Evolutionary conservation across 306 rosid genomes (phyloP).

Genomic region (Herpetospermum pedunculosum): DNA sequence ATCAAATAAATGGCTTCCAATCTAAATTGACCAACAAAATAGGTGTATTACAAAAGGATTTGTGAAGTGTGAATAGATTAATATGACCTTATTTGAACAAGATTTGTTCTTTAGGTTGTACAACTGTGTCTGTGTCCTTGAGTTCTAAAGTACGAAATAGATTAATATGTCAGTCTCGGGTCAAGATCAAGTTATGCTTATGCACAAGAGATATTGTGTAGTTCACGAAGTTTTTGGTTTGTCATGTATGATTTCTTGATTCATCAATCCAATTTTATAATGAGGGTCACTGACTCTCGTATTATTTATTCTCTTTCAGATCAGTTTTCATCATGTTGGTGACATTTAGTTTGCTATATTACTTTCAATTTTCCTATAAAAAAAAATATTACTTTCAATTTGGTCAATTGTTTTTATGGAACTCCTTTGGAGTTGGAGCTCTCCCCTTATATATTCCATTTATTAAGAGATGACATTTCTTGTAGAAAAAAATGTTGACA

Average conservation of each 20-base stretch:
- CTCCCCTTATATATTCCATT: neutral
- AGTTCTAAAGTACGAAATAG: too few species aligned
- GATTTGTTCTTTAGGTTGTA: too few species aligned
- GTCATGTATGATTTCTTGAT: neutral
- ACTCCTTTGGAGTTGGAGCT: neutral
- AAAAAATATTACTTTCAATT: neutral
- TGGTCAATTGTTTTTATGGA: neutral
- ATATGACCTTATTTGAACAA: too few species aligned
- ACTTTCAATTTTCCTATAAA: neutral
- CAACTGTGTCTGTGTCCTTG: too few species aligned
- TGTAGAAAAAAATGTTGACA: neutral
- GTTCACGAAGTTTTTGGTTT: neutral
- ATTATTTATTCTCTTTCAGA: neutral
- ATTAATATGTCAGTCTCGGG: neutral
- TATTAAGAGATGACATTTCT: neutral
- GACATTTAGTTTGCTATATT: neutral
- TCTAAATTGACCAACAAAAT: neutral
- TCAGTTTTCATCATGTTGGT: slow-evolving; percentile 14
- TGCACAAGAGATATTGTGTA: neutral
- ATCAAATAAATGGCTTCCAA: neutral
- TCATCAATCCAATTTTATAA: neutral
- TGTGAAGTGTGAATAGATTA: neutral
- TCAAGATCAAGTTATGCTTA: neutral
- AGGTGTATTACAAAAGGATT: neutral
- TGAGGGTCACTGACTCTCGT: neutral